Evolutionary conservation across 176 grass and related monocot species (phyloP).

Genomic region (Aechmea fasciata): DNA sequence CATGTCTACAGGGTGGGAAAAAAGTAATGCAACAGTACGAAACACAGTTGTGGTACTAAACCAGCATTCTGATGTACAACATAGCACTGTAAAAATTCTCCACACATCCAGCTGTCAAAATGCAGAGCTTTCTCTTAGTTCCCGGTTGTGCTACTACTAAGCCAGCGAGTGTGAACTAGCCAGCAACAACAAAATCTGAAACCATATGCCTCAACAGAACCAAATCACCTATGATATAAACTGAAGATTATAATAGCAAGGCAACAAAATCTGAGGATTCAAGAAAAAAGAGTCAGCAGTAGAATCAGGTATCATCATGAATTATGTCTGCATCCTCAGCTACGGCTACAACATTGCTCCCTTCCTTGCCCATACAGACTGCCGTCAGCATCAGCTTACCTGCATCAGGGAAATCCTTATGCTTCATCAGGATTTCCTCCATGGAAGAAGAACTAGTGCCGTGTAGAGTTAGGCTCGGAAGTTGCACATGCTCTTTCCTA

Average conservation of each 20-base stretch:
- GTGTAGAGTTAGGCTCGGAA: slow-evolving; percentile 27
- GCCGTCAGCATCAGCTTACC: slow-evolving; percentile 88
- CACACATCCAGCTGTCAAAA: background rate
- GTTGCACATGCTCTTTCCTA: slow-evolving; percentile 40
- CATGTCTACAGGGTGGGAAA: too few relatives aligned
- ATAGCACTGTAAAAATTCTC: background rate
- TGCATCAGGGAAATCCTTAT: slow-evolving; percentile 80
- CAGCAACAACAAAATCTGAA: background rate
- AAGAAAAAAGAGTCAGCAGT: too few relatives aligned
- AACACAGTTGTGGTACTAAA: too few relatives aligned
- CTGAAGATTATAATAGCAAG: background rate
- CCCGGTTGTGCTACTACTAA: background rate
- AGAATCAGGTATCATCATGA: slow-evolving; percentile 10
- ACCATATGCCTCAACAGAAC: background rate
- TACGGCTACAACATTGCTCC: slow-evolving; percentile 10
- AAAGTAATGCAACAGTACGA: too few relatives aligned
- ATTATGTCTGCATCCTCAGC: slow-evolving; percentile 40
- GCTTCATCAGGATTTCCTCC: slow-evolving; percentile 67
- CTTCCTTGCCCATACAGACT: slow-evolving; percentile 53
- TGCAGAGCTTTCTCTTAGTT: background rate
- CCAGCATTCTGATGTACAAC: background rate
- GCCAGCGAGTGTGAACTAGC: background rate
- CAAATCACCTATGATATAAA: background rate
- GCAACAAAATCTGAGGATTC: too few relatives aligned
- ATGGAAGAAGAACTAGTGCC: slow-evolving; percentile 46